Percentiles rank a stretch among this genome's conserved stretches.
These are phyloP conservation scores for Achlya hypogyna DNA, from an alignment of 352 stramenopile species.

Conservation along the genomic window DNA sequence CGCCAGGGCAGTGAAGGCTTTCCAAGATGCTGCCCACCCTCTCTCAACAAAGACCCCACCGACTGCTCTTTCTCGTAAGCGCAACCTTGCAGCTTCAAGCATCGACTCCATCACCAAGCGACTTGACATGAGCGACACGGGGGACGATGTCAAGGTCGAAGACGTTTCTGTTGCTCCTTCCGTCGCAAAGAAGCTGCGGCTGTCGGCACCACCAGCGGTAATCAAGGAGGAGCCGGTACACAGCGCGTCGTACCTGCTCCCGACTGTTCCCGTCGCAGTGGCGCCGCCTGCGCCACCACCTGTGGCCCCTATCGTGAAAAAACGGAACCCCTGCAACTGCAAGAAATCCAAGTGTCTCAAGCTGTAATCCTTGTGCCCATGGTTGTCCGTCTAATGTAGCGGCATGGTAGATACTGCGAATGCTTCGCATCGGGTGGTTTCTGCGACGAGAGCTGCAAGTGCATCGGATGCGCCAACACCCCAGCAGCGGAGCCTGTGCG, in stretches of 20 bases:
- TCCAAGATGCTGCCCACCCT: background rate
- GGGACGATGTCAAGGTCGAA: background rate
- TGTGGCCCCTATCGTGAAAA: slow-evolving; percentile 19
- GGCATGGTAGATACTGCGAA: slow-evolving; percentile 80
- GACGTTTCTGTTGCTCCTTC: background rate
- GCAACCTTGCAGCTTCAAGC: background rate
- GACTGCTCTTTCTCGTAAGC: background rate
- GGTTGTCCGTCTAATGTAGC: too few species aligned
- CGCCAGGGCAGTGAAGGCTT: slow-evolving; percentile 1
- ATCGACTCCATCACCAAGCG: background rate
- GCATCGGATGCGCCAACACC: slow-evolving; percentile 87
- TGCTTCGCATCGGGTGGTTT: slow-evolving; percentile 91
- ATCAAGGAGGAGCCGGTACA: background rate
- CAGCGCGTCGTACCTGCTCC: background rate
- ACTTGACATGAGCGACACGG: background rate
- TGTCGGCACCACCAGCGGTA: background rate
- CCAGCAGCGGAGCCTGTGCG: slow-evolving; percentile 49
- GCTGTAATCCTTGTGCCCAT: slow-evolving; percentile 44
- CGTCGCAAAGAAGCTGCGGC: slow-evolving; percentile 3
- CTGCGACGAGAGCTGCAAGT: slow-evolving; percentile 91
- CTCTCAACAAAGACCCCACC: background rate
- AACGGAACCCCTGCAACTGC: slow-evolving; percentile 90
- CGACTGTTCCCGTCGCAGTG: background rate
- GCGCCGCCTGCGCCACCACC: background rate
- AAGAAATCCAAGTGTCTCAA: slow-evolving; percentile 98